phyloP scores from a whole-genome alignment of 169 alveolate species.

The Plasmodium fragile region DNA sequence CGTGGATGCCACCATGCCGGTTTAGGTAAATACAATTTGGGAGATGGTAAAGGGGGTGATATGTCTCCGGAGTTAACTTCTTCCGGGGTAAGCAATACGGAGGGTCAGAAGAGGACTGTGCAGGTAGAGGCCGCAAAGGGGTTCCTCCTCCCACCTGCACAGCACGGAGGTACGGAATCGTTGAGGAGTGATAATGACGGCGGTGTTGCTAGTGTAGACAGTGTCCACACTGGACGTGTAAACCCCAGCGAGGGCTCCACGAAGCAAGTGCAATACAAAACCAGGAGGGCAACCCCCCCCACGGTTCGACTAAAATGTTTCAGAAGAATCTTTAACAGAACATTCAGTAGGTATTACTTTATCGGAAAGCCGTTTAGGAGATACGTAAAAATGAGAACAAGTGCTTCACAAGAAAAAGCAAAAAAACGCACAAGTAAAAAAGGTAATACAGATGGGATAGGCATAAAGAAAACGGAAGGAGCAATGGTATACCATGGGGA shows the following conservation, averaged over 20 bases:
- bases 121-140: not conserved
- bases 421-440: not conserved
- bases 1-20: not conserved
- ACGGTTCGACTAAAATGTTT: not conserved
- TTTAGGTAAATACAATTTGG: not conserved
- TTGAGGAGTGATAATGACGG: not conserved
- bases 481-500: not conserved
- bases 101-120: not conserved
- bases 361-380: not conserved
- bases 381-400: not conserved
- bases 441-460: not conserved
- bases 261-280: not conserved
- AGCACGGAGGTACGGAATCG: not conserved
- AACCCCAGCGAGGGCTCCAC: not conserved
- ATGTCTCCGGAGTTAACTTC: not conserved
- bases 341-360: not conserved
- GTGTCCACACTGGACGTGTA: not conserved
- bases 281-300: not conserved
- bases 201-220: not conserved
- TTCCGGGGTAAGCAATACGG: not conserved
- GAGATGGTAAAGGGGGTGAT: not conserved
- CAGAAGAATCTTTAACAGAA: not conserved
- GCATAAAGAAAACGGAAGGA: not conserved
- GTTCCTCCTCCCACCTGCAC: not conserved
- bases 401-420: not conserved